Evolutionary conservation across 805 yeast species (phyloP).

Genomic region (Starmerella stellata): DNA sequence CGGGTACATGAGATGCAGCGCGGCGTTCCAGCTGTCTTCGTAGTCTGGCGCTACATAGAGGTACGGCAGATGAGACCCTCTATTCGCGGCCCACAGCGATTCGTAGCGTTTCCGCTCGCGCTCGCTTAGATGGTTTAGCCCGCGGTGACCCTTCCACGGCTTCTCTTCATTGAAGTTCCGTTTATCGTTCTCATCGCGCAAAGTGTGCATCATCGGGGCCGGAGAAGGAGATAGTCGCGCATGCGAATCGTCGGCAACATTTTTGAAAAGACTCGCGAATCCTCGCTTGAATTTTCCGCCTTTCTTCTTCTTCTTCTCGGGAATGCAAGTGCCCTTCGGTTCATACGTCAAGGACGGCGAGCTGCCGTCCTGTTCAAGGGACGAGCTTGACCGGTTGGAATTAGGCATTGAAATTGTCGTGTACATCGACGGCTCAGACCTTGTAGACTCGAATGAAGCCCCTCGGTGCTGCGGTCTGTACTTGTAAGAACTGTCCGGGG

Average conservation of each 20-base stretch:
- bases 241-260: background rate
- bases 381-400: background rate
- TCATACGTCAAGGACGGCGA: background rate
- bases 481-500: too few species aligned
- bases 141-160: slow-evolving; percentile 82
- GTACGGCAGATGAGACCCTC: slow-evolving; percentile 29
- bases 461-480: too few species aligned
- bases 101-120: slow-evolving; percentile 73
- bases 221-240: background rate
- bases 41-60: slow-evolving; percentile 5
- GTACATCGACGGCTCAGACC: background rate
- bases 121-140: slow-evolving; percentile 30
- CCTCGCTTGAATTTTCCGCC: background rate
- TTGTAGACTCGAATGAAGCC: background rate
- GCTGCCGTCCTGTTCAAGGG: background rate
- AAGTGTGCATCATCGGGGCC: slow-evolving; percentile 11
- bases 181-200: slow-evolving; percentile 27
- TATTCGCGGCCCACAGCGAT: slow-evolving; percentile 84
- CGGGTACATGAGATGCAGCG: slow-evolving; percentile 3
- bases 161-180: slow-evolving; percentile 60
- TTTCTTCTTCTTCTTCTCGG: background rate
- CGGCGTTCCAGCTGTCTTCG: slow-evolving; percentile 8
- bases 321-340: background rate
- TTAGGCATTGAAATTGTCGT: background rate
- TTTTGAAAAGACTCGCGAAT: background rate